A percentile compares a stretch with the other conserved stretches of the same genome.
Evolutionary conservation across 345 rosid genomes (phyloP).

Genomic region (Lagerstroemia speciosa): DNA sequence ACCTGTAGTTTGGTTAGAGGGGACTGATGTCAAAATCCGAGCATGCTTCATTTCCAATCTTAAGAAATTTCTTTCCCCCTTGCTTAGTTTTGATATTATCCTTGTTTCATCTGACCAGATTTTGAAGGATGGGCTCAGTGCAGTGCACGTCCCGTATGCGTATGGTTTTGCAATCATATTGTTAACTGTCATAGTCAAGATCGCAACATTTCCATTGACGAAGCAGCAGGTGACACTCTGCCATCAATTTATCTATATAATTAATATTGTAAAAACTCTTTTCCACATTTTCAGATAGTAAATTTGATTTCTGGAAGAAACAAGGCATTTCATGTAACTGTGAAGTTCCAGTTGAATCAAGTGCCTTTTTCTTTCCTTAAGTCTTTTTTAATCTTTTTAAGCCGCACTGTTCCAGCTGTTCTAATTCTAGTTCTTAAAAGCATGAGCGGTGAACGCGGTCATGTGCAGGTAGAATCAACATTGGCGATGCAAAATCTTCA

Average conservation of each 20-base stretch:
- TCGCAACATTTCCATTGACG: conserved; percentile 75
- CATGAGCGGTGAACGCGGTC: neutral
- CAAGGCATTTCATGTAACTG: neutral
- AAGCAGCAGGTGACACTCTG: conserved; percentile 64
- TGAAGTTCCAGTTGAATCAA: neutral
- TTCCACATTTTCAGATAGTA: neutral
- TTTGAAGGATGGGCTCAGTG: conserved; percentile 72
- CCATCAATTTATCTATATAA: neutral
- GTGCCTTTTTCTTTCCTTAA: neutral
- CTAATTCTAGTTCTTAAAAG: conserved; percentile 5
- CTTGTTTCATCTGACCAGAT: conserved; percentile 31
- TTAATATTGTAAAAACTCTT: neutral
- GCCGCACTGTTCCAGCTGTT: neutral
- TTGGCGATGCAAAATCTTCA: conserved; percentile 97
- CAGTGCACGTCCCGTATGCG: conserved; percentile 76
- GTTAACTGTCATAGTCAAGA: conserved; percentile 76
- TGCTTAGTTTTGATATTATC: neutral
- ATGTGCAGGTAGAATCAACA: conserved; percentile 86
- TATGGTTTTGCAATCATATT: conserved; percentile 92
- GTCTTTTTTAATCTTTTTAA: neutral
- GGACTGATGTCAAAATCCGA: neutral
- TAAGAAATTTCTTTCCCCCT: neutral
- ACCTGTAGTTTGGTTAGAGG: neutral
- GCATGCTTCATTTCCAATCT: neutral
- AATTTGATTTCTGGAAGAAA: neutral